Evolutionary conservation across 805 yeast genomes (phyloP).

Genomic region (Yarrowia sp.): DNA sequence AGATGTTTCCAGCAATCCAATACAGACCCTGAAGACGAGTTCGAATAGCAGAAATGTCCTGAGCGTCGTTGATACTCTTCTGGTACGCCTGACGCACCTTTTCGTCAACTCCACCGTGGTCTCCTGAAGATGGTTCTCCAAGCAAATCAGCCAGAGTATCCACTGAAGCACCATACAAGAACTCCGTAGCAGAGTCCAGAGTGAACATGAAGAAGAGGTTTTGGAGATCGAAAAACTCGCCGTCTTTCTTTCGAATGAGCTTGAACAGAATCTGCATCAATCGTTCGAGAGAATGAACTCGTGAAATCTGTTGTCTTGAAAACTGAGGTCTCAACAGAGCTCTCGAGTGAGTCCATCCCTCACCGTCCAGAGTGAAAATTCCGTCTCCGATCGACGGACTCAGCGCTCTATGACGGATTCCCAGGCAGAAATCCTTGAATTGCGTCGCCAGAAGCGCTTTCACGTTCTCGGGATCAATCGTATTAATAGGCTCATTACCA

Average conservation of each 20-base stretch:
- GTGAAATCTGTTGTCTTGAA: constrained; percentile 37
- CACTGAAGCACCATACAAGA: constrained; percentile 39
- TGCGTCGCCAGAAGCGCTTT: constrained; percentile 38
- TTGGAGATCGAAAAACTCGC: constrained; percentile 35
- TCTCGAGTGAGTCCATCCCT: constrained; percentile 42
- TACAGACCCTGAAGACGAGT: constrained; percentile 31
- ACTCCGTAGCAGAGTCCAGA: constrained; percentile 41
- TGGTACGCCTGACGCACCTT: constrained; percentile 26
- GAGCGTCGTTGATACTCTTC: constrained; percentile 31
- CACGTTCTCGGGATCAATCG: constrained; percentile 39
- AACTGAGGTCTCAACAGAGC: constrained; percentile 42
- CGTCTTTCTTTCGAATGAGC: constrained; percentile 1
- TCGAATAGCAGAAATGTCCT: constrained; percentile 30
- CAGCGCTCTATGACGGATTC: constrained; percentile 34
- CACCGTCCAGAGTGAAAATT: constrained; percentile 41
- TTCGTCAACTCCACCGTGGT: constrained; percentile 28
- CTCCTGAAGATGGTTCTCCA: constrained; percentile 27
- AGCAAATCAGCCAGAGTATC: constrained; percentile 32
- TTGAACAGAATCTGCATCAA: constrained; percentile 33
- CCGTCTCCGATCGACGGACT: constrained; percentile 40
- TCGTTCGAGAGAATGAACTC: constrained; percentile 32
- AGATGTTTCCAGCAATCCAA: constrained; percentile 29
- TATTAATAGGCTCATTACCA: constrained; percentile 28
- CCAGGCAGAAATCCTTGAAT: constrained; percentile 38
- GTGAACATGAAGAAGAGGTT: constrained; percentile 37